phyloP scores from a whole-genome alignment of 139 green algal genomes.

The Coelastrella sp. region DNA sequence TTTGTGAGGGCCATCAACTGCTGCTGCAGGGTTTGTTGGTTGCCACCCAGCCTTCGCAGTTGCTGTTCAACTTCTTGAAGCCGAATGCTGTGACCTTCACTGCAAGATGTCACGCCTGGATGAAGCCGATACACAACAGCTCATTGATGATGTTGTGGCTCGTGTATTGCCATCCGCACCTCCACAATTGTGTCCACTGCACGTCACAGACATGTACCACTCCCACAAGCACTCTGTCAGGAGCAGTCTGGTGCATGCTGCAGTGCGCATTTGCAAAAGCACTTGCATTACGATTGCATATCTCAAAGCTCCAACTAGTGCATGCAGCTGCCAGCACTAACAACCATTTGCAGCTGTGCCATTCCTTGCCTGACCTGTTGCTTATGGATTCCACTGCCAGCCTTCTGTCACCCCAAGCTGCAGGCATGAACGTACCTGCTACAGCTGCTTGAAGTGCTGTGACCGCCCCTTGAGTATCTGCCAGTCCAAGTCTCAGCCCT shows the following conservation, averaged over 20 bases:
- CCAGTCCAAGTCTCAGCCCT: not conserved
- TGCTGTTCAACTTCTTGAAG: not conserved
- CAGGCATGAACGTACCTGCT: not conserved
- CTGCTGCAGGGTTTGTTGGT: conserved; percentile 16
- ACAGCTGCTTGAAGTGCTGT: conserved; percentile 10
- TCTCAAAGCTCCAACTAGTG: too few species aligned
- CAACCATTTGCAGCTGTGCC: too few species aligned
- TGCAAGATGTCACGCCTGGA: not conserved
- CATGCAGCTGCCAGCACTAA: too few species aligned
- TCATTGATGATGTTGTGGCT: not conserved
- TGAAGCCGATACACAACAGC: not conserved
- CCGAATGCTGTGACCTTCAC: not conserved
- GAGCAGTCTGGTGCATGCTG: too few species aligned
- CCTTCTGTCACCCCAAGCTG: not conserved
- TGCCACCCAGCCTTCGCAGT: not conserved
- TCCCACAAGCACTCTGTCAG: too few species aligned
- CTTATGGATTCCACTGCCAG: not conserved
- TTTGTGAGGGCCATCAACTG: conserved; percentile 28
- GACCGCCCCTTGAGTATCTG: conserved; percentile 21
- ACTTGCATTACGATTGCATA: too few species aligned
- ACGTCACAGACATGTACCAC: too few species aligned
- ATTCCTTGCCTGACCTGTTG: not conserved
- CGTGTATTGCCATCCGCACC: not conserved
- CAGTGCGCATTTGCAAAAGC: too few species aligned
- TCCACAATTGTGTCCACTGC: too few species aligned